A percentile compares a stretch with the other conserved stretches of the same genome.
These are phyloP conservation scores for Beauveria brongniartii DNA, from an alignment of 2,329 filamentous ascomycete species.

Conservation along the genomic window DNA sequence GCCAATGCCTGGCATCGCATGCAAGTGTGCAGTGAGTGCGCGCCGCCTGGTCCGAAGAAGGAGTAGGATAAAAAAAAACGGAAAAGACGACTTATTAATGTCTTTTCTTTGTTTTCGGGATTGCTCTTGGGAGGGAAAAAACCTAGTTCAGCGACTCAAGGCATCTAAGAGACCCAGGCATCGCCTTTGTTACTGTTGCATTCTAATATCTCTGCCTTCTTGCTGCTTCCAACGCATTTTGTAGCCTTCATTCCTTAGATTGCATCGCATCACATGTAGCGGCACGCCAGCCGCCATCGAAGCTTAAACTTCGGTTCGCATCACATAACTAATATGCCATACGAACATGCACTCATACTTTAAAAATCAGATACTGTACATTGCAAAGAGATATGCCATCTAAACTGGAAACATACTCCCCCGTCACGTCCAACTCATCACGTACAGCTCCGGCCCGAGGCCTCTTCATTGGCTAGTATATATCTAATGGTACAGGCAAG, in stretches of 20 bases:
- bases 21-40: conserved; percentile 27
- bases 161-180: neutral
- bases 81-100: neutral
- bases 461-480: neutral
- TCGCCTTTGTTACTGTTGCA: neutral
- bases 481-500: conserved; percentile 15
- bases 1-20: conserved; percentile 61
- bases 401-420: neutral
- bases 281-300: neutral
- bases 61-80: neutral
- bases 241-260: neutral
- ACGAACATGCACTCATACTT: neutral
- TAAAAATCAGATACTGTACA: neutral
- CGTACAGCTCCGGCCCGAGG: neutral
- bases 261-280: neutral
- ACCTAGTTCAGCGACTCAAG: neutral
- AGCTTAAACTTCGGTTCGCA: neutral
- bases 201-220: neutral
- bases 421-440: neutral
- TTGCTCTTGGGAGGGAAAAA: neutral
- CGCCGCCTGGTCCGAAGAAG: conserved; percentile 10
- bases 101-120: neutral
- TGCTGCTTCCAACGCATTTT: neutral
- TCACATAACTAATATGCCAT: neutral
- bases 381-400: conserved; percentile 4